Percentiles rank a stretch among this genome's conserved stretches.
Evolutionary conservation across 2,329 filamentous ascomycete genomes (phyloP).

Genomic region (Colletotrichum godetiae): DNA sequence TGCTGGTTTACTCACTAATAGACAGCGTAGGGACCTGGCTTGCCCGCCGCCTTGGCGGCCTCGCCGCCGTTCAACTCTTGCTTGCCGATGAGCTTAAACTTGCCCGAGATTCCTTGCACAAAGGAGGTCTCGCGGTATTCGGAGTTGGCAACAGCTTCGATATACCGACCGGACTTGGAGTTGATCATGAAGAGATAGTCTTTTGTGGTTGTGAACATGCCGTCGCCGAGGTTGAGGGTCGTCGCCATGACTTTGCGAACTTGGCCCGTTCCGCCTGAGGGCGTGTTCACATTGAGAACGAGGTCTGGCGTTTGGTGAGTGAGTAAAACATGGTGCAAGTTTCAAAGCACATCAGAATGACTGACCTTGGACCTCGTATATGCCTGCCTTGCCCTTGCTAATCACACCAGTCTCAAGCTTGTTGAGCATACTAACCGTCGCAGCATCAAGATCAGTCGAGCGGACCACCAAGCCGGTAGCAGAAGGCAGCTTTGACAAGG

Average conservation of each 20-base stretch:
- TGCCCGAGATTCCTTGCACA: neutral
- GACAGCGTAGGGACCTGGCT: neutral
- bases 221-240: neutral
- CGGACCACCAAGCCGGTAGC: neutral
- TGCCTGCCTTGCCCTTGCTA: neutral
- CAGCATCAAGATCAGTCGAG: neutral
- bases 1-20: neutral
- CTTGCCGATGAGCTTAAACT: constrained; percentile 2
- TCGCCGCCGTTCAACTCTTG: neutral
- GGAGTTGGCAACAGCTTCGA: neutral
- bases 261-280: neutral
- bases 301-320: neutral
- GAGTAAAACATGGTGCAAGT: neutral
- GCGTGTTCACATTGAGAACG: neutral
- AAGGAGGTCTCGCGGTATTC: neutral
- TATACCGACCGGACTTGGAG: neutral
- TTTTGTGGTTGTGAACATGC: neutral
- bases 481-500: neutral
- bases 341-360: neutral
- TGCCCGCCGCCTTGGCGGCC: neutral
- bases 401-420: neutral
- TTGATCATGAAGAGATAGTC: neutral
- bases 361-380: neutral
- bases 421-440: constrained; percentile 1
- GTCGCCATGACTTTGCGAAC: neutral